Conservation (phyloP, 208 protist species). For the Trypanosoma theileri region DNA sequence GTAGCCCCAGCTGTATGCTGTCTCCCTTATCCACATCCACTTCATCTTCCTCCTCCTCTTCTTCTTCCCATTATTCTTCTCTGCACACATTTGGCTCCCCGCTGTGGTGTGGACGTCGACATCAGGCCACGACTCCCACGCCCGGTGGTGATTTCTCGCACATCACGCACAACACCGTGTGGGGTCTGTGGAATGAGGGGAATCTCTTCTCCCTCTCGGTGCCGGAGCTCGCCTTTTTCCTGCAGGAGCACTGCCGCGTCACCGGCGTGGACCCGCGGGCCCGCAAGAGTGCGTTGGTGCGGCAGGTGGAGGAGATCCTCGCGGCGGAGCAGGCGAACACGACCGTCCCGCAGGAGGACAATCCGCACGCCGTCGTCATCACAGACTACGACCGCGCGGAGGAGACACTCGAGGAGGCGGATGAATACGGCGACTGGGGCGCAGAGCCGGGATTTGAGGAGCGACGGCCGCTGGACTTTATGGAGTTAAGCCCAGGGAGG, state of each 20-base stretch:
- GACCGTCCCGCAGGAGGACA: constrained; percentile 45
- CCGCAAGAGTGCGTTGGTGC: constrained; percentile 87
- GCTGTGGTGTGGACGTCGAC: background rate
- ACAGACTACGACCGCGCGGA: constrained; percentile 74
- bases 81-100: constrained; percentile 1
- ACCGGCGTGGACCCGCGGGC: constrained; percentile 27
- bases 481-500: constrained; percentile 64
- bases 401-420: constrained; percentile 84
- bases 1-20: too few relatives aligned
- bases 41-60: background rate
- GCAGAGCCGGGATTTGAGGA: constrained; percentile 84
- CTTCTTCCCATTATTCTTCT: background rate
- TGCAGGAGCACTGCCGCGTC: constrained; percentile 55
- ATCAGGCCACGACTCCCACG: background rate
- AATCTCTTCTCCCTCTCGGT: constrained; percentile 91
- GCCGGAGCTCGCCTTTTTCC: constrained; percentile 72
- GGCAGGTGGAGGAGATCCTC: constrained; percentile 85
- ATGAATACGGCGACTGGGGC: constrained; percentile 93
- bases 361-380: constrained; percentile 35
- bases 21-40: background rate
- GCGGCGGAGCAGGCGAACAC: constrained; percentile 70
- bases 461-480: constrained; percentile 68
- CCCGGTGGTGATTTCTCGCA: constrained; percentile 41
- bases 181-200: constrained; percentile 91
- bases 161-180: constrained; percentile 82